These are phyloP conservation scores for Hydnomerulius pinastri DNA, from an alignment of 768 basidiomycete genomes.

Conservation along the genomic window DNA sequence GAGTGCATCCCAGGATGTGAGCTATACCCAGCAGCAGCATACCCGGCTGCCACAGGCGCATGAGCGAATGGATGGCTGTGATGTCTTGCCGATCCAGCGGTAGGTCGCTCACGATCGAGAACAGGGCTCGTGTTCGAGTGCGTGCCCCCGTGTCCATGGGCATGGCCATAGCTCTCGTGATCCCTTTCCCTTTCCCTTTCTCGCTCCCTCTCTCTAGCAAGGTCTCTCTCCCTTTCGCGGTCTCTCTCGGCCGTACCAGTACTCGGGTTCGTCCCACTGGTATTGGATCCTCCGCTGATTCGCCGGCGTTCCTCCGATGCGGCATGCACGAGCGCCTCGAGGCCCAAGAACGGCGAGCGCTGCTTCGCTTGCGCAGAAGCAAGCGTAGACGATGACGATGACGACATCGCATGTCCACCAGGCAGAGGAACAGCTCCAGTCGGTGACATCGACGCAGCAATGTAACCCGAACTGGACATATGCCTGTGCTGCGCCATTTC, in stretches of 20 bases:
- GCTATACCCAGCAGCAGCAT: too few species aligned
- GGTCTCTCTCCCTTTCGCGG: not conserved
- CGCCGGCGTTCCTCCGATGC: conserved; percentile 66
- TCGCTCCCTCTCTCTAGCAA: not conserved
- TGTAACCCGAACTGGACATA: conserved; percentile 9
- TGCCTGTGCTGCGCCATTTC: conserved; percentile 2
- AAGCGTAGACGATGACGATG: conserved; percentile 8
- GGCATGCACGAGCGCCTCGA: conserved; percentile 72
- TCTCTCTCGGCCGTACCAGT: not conserved
- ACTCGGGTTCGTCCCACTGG: not conserved
- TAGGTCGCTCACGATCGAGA: conserved; percentile 25
- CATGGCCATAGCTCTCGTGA: conserved; percentile 27
- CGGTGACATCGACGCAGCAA: not conserved
- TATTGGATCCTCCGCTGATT: conserved; percentile 32
- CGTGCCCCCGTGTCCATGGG: conserved; percentile 9
- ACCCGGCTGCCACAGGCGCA: not conserved
- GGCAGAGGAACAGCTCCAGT: not conserved
- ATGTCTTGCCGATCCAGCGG: conserved; percentile 13
- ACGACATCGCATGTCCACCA: not conserved
- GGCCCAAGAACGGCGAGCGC: conserved; percentile 34
- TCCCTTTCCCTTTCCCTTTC: not conserved
- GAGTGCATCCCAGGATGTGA: not conserved
- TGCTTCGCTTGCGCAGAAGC: conserved; percentile 19
- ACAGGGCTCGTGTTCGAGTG: conserved; percentile 10
- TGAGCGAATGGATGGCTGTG: not conserved